Conservation (phyloP, 1,139 yeast genomes). For the Zygoascus sp. region DNA sequence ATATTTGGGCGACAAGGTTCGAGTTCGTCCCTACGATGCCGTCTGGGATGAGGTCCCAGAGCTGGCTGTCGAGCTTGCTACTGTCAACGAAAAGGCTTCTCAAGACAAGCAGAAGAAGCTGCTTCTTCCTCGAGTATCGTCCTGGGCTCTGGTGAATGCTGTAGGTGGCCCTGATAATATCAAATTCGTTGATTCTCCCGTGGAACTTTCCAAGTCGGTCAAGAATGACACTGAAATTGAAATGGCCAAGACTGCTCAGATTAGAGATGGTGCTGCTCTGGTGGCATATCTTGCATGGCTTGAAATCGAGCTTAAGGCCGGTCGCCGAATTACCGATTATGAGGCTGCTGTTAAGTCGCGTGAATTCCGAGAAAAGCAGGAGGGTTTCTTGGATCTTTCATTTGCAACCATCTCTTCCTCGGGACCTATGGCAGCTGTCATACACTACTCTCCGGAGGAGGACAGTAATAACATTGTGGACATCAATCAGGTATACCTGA, state of each 20-base stretch:
- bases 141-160: conserved; percentile 76
- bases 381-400: conserved; percentile 71
- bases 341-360: conserved; percentile 67
- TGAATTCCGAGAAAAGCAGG: conserved; percentile 52
- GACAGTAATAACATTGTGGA: conserved; percentile 64
- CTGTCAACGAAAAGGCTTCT: conserved; percentile 14
- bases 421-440: conserved; percentile 89
- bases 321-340: conserved; percentile 66
- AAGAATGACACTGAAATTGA: conserved; percentile 69
- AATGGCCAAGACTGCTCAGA: conserved; percentile 76
- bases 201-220: conserved; percentile 70
- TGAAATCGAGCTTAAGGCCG: conserved; percentile 53
- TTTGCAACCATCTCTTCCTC: conserved; percentile 91
- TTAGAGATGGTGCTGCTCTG: conserved; percentile 83
- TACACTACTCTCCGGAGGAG: conserved; percentile 78
- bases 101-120: conserved; percentile 35
- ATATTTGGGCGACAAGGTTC: conserved; percentile 30
- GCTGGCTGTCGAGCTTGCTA: conserved; percentile 36
- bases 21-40: conserved; percentile 34
- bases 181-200: conserved; percentile 49
- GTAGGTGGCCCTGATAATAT: conserved; percentile 40
- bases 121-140: conserved; percentile 59
- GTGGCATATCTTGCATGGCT: conserved; percentile 82
- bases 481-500: conserved; percentile 71
- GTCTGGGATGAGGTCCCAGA: conserved; percentile 34